A percentile compares a stretch with the other conserved stretches of the same genome.
Evolutionary conservation across 2,329 filamentous ascomycete genomes (phyloP).

Genomic region (Fusarium protoensiforme): DNA sequence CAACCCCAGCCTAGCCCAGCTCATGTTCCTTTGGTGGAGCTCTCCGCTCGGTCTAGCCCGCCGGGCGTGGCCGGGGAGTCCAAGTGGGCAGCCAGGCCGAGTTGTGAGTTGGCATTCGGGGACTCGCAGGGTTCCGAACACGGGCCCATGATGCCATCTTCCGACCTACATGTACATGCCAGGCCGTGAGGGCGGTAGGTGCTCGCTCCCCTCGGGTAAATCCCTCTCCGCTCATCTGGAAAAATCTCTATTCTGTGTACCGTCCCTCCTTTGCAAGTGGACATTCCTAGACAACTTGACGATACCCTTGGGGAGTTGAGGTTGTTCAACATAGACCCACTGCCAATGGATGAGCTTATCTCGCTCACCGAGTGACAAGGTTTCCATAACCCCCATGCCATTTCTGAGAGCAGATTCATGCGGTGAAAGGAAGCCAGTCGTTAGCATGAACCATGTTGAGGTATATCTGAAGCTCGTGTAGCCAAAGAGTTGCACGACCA

Average conservation of each 20-base stretch:
- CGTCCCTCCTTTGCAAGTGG: background rate
- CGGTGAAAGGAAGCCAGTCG: background rate
- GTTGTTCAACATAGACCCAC: constrained; percentile 5
- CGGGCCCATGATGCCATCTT: constrained; percentile 19
- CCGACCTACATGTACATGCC: background rate
- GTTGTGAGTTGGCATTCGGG: constrained; percentile 35
- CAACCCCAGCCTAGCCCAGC: constrained; percentile 14
- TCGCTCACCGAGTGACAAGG: constrained; percentile 14
- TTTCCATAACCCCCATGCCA: background rate
- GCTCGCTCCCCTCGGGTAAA: background rate
- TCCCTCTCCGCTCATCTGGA: background rate
- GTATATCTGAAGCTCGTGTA: background rate
- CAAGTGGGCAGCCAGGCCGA: constrained; percentile 9
- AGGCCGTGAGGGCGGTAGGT: background rate
- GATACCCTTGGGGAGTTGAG: background rate
- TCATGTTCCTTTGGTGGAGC: constrained; percentile 28
- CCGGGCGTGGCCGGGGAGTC: constrained; percentile 28
- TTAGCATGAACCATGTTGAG: background rate
- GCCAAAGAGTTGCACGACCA: background rate
- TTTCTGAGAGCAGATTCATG: background rate
- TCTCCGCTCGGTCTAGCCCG: constrained; percentile 39
- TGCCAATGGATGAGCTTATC: constrained; percentile 21
- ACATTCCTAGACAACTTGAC: background rate
- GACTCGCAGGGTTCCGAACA: constrained; percentile 13
- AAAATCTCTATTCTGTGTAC: background rate